Base-by-base conservation (phyloP, 2,329 filamentous ascomycete genomes). In the Sporothrix brasiliensis region DNA sequence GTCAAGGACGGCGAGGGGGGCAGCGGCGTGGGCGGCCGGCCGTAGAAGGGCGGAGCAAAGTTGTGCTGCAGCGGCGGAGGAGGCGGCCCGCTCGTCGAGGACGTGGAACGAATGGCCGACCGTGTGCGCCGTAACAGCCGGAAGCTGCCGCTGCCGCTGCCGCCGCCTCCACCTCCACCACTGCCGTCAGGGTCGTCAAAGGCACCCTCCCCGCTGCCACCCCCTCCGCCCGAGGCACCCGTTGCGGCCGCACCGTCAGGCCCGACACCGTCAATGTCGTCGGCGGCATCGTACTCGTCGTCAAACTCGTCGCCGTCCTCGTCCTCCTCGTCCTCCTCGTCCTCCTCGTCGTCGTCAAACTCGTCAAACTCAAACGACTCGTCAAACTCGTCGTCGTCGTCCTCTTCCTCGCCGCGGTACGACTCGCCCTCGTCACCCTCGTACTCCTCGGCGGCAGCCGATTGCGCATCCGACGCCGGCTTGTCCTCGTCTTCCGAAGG, bases 1-100 rank as follows among this genome's bases (percentile, higher is more conserved):
- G 94, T 98, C 74, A 99, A 83, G 1, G 92, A 97, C 0, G 95
- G 95, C 0, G 93, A 97, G 0, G 94, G 94, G 0, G 95, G 95
- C 0, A 98, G 85, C 3, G 95, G 94, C 2, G 93, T 97, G 0
- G 95, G 95, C n/a, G 95, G 95, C 3, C 94, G 89, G 74, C 96
- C 96, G 84, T 99, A 99, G 84, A 98, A 98, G 19, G 95, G 95
- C 34, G 95, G 95, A 66, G 86, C 86, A 73, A 88, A 88, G 78
- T 85, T 84, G 79, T 87, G 84, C 65, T 82, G 83, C 24, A 83
- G 78, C 13, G 82, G 83, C 19, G 80, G 83, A 13, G 80, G 83
- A 10, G 82, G 83, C 4, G 80, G 80, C 9, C 79, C 79, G 10
- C 73, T 71, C 30, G 77, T 49, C 19, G 67, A 11, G 2, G 56